Conservation (phyloP, 371 early-diverging fungal species). For the Mucor saturninus region DNA sequence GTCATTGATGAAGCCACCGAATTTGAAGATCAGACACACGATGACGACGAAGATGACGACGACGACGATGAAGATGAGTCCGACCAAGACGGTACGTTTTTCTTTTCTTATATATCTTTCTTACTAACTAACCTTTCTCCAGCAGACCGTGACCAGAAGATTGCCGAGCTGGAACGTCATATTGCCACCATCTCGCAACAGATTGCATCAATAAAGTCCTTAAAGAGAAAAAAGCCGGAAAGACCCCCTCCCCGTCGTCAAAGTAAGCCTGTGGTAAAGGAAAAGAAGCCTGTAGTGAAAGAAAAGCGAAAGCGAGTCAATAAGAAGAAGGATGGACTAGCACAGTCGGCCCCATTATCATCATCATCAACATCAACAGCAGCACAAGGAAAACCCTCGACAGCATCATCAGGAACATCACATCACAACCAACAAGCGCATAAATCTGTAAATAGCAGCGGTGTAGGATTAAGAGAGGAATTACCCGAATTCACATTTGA, state of each 20-base stretch:
- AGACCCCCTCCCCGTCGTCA: constrained; percentile 30
- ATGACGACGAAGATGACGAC: constrained; percentile 24
- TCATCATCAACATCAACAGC: constrained; percentile 8
- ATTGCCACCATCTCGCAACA: constrained; percentile 68
- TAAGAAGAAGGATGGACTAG: constrained; percentile 20
- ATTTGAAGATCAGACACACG: background rate
- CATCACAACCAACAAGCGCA: constrained; percentile 12
- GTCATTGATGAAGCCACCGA: constrained; percentile 19
- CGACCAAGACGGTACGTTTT: constrained; percentile 45
- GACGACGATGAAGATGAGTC: constrained; percentile 28
- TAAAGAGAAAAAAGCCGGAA: constrained; percentile 59
- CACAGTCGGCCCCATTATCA: background rate
- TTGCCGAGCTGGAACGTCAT: constrained; percentile 68
- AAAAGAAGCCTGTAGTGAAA: constrained; percentile 27
- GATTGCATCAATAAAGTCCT: constrained; percentile 66
- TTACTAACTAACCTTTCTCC: background rate
- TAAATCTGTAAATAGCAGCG: background rate
- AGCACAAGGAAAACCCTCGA: background rate
- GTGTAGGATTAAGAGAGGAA: constrained; percentile 27
- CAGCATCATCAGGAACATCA: no score
- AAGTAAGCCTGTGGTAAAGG: constrained; percentile 27
- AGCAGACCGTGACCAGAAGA: constrained; percentile 54
- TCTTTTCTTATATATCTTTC: background rate
- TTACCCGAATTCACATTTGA: constrained; percentile 78
- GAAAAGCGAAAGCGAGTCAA: constrained; percentile 31